Base-by-base conservation (phyloP, 2,329 filamentous ascomycete species). In the Epichloe glyceriae region DNA sequence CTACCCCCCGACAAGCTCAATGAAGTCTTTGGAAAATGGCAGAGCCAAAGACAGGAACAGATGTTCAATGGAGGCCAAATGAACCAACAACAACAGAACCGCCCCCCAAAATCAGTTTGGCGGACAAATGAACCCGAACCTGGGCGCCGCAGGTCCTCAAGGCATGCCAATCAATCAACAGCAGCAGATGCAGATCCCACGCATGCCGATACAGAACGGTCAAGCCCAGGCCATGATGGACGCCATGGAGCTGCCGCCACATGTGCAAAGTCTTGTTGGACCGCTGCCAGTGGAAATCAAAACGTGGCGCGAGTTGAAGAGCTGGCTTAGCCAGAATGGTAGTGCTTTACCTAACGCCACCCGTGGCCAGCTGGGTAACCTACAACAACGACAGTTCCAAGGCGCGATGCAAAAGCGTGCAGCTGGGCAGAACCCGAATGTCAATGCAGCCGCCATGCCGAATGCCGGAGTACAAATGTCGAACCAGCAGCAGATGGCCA, bases 1-100 rank as follows among this genome's bases (percentile, higher is more conserved):
- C 54, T 80, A 44, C 67, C 74, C 0, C 68, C 67, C 0, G 74
- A 78, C 2, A 76, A 77, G 60, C 59, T 78, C 11, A 70, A 71
- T 22, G 76, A 80, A 40, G 60, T 78, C 49, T 66, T 81, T 46
- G 61, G 65, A 17, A 74, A 70, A 54, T 79, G 73, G 74, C 66
- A 73, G 52, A 66, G 61, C 40, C 57, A 61, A 48, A 63, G 67
- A 15, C 67, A 63, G 34, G 61, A 67, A 38, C 64, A 63, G 55
- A 56, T 58, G 15, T 60, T 67, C 60, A 65, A 61, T 30, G 61
- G 54, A n/a, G 61, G 54, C 11, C 64, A 63, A 30, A 60, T 60
- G 55, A 60, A 60, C 30, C 59, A 59, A 30, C 37, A 37, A 57
- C 58, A 37, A 57, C 58, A 61, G 40, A 65, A 62, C 43, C 61